phyloP scores from a whole-genome alignment of 1,284 basidiomycete genomes.

The Heterobasidion parviporum region DNA sequence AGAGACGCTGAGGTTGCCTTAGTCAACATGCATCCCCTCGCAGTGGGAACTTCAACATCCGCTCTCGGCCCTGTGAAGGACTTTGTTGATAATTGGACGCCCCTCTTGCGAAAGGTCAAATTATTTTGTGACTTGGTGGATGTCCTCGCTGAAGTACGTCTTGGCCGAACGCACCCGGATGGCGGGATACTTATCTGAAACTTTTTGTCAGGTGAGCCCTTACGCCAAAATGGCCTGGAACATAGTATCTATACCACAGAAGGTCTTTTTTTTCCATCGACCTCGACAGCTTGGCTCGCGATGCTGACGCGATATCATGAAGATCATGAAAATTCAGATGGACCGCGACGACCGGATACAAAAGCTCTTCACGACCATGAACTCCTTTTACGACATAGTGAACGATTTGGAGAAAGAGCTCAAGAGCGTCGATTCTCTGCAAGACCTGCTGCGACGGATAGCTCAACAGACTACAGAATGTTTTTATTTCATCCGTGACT shows the following conservation, averaged over 20 bases:
- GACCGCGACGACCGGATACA: neutral
- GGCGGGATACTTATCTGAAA: too few species aligned
- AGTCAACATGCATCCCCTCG: too few species aligned
- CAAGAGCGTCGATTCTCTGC: neutral
- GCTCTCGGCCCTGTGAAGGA: too few species aligned
- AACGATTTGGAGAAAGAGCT: neutral
- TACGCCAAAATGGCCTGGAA: neutral
- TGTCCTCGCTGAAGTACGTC: too few species aligned
- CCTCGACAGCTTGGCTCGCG: neutral
- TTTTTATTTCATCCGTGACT: neutral
- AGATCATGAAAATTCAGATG: neutral
- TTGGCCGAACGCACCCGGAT: too few species aligned
- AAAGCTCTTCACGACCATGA: neutral
- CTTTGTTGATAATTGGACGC: too few species aligned
- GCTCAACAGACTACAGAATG: neutral
- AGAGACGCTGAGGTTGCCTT: too few species aligned
- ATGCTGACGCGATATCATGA: neutral
- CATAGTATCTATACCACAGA: neutral
- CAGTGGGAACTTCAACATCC: too few species aligned
- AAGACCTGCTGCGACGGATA: neutral
- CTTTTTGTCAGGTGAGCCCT: neutral
- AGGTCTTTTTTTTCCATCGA: neutral
- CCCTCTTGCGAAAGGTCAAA: too few species aligned
- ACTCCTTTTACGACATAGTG: neutral
- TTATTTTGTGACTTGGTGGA: too few species aligned